A percentile compares a stretch with the other conserved stretches of the same genome.
Conservation (phyloP, 1,139 yeast genomes). For the Saccharomyces hybrid region DNA sequence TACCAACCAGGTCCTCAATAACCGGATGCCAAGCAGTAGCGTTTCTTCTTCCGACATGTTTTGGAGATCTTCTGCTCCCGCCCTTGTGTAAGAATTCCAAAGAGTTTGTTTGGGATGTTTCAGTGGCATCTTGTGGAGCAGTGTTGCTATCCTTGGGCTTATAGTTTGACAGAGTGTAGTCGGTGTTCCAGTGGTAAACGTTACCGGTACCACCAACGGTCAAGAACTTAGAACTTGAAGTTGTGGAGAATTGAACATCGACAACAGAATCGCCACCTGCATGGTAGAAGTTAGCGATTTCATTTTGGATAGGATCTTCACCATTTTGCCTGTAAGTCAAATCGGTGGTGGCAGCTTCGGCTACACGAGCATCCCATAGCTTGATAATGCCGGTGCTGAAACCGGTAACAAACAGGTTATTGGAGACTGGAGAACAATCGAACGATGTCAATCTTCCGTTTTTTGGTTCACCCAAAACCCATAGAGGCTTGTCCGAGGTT, state of each 20-base stretch:
- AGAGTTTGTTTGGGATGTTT: conserved; percentile 18
- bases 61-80: conserved; percentile 17
- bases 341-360: conserved; percentile 20
- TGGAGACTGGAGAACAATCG: conserved; percentile 22
- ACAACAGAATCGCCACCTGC: conserved; percentile 28
- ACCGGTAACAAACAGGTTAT: conserved; percentile 27
- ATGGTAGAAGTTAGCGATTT: conserved; percentile 22
- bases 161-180: conserved; percentile 15
- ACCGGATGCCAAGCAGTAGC: conserved; percentile 26
- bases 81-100: conserved; percentile 25
- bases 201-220: conserved; percentile 30
- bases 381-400: conserved; percentile 27
- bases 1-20: conserved; percentile 21
- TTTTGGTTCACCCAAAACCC: conserved; percentile 19
- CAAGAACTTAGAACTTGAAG: conserved; percentile 25
- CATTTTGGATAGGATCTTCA: conserved; percentile 24
- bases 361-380: conserved; percentile 30
- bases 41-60: conserved; percentile 15
- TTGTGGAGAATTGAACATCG: conserved; percentile 25
- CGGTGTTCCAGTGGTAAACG: conserved; percentile 30
- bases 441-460: conserved; percentile 25
- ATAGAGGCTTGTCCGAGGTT: conserved; percentile 21
- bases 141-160: conserved; percentile 4
- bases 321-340: conserved; percentile 21
- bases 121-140: conserved; percentile 15